Evolutionary conservation across 768 basidiomycete species (phyloP).

Genomic region (Pleurotus pulmonarius): DNA sequence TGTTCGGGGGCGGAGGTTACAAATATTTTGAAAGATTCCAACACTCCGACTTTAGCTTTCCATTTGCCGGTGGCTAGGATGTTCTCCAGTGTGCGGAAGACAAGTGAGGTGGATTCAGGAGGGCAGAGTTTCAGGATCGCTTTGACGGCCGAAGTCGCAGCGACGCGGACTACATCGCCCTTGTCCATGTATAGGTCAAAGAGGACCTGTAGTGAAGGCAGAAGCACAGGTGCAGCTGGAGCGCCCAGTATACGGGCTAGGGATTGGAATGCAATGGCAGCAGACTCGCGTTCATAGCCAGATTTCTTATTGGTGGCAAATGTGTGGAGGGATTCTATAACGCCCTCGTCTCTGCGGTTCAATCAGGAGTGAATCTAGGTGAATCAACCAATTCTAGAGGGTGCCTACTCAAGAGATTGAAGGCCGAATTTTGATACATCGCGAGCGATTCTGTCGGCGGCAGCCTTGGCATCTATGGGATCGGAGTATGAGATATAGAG

Average conservation of each 20-base stretch:
- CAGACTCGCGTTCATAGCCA: slow-evolving; percentile 85
- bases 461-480: slow-evolving; percentile 71
- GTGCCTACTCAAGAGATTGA: slow-evolving; percentile 53
- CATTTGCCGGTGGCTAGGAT: slow-evolving; percentile 88
- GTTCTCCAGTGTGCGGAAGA: slow-evolving; percentile 66
- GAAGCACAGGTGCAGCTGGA: slow-evolving; percentile 66
- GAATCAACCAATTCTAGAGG: background rate
- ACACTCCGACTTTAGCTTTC: slow-evolving; percentile 89
- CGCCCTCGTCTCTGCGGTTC: slow-evolving; percentile 47
- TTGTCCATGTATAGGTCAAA: slow-evolving; percentile 91
- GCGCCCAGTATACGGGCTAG: slow-evolving; percentile 68
- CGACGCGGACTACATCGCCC: slow-evolving; percentile 83
- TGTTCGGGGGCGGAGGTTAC: slow-evolving; percentile 64
- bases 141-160: slow-evolving; percentile 79
- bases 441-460: slow-evolving; percentile 76
- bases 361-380: background rate
- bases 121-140: slow-evolving; percentile 81
- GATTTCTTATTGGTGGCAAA: slow-evolving; percentile 85
- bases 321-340: slow-evolving; percentile 60
- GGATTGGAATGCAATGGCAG: slow-evolving; percentile 77
- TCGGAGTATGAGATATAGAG: background rate
- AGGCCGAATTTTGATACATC: slow-evolving; percentile 63
- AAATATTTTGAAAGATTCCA: slow-evolving; percentile 81
- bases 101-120: slow-evolving; percentile 70
- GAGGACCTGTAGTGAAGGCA: slow-evolving; percentile 72